A percentile compares a stretch with the other conserved stretches of the same genome.
Conservation (phyloP, 768 basidiomycete genomes). For the Cyclocybe aegerita region DNA sequence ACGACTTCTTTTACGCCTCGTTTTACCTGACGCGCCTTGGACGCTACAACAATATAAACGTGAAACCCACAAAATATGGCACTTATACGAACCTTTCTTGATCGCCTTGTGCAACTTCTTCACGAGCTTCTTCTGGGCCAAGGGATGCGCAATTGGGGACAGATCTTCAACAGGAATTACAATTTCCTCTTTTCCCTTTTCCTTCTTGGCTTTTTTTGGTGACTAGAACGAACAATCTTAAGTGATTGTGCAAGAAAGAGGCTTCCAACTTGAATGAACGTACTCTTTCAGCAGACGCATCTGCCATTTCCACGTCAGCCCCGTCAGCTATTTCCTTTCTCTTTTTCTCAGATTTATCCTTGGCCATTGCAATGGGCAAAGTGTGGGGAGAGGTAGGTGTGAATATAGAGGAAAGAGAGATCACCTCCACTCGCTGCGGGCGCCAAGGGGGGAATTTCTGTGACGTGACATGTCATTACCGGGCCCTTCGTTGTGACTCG, state of each 20-base stretch:
- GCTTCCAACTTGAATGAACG: constrained; percentile 1
- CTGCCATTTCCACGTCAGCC: constrained; percentile 47
- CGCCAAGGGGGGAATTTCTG: constrained; percentile 10
- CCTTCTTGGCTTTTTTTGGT: constrained; percentile 59
- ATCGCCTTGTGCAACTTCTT: constrained; percentile 96
- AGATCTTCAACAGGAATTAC: constrained; percentile 76
- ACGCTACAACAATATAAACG: constrained; percentile 49
- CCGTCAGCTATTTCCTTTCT: constrained; percentile 45
- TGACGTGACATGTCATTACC: constrained; percentile 14
- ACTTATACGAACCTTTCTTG: constrained; percentile 67
- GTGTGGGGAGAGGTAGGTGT: neutral
- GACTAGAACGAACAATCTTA: constrained; percentile 25
- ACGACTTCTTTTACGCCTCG: constrained; percentile 98
- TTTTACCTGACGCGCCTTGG: constrained; percentile 93
- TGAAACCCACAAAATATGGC: neutral
- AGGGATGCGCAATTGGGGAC: constrained; percentile 90
- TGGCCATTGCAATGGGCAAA: constrained; percentile 44
- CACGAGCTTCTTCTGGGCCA: constrained; percentile 89
- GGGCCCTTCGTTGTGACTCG: too few species aligned
- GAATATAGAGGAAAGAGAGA: too few species aligned
- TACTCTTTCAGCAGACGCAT: constrained; percentile 33
- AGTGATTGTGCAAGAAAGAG: neutral
- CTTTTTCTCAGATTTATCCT: constrained; percentile 77
- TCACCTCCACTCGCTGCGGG: too few species aligned
- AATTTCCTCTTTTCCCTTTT: constrained; percentile 65